Evolutionary conservation across 352 stramenopile genomes (phyloP), one percentile per base, ranked within the genome.

Genomic region (Phytophthora ramorum): DNA sequence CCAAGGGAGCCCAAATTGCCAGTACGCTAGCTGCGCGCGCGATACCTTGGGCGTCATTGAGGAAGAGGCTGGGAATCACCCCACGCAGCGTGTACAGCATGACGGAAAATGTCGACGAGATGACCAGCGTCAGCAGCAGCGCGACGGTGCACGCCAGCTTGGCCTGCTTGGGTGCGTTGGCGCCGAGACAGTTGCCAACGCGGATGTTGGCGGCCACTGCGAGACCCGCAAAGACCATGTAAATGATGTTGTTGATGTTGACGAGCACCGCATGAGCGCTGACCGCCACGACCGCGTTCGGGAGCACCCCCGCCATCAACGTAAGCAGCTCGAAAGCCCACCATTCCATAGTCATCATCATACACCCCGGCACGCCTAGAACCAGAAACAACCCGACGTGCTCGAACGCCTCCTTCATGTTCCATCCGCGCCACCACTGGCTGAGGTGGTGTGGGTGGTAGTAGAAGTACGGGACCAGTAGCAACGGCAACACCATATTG

Each of bases 291-390:
- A 90, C 62, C 13, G 65, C 66, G 28, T 90, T 69, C 0, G 78
- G 79, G 1, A 92, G 70, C 6, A 90, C 48, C 2, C 84, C 79
- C 0, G 79, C 74, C 41, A 83, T 62, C 20, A 91, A 40, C 13
- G 84, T 80, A 40, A 92, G 71, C 20, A 89, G 63, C 58, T 92
- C 84, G 46, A 81, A 91, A 12, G 80, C 83, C 74, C 81, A 89
- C 78, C 78, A 91, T 46, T 91, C 84, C 52, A 88, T 82, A 13
- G 79, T 72, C 66, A 90, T 80, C 72, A 89, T 87, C 4, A 89
- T 43, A 28, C 7, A 12, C 0, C 28, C 7, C 7, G 8, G 24
- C 24, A 28, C 24, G 24, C 24, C 24, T 28, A 28, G 24, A 58
- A 84, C 69, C 6, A 74, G 75, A 2, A 92, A 86, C 16, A 84